Evolutionary conservation across 2,329 filamentous ascomycete species (phyloP).

Genomic region (Neocatenulostroma microsporum): DNA sequence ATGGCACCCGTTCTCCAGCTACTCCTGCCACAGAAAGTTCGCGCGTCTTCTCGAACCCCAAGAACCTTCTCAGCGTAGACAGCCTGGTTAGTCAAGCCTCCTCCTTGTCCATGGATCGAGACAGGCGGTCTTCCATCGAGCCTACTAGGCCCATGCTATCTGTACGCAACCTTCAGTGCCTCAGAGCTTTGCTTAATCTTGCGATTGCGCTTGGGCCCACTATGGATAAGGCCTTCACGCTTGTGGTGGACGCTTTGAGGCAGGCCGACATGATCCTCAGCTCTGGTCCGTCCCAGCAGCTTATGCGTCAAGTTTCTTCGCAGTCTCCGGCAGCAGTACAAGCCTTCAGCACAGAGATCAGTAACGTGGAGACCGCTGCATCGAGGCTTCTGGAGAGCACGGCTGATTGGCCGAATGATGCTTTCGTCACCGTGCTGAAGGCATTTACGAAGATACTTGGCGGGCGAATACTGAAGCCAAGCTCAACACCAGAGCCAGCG

Average conservation of each 20-base stretch:
- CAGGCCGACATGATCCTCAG: constrained; percentile 82
- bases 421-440: constrained; percentile 69
- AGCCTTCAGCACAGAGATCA: constrained; percentile 63
- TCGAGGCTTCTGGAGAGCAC: constrained; percentile 86
- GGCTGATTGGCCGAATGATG: constrained; percentile 73
- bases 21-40: constrained; percentile 42
- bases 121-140: constrained; percentile 52
- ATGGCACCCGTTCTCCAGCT: constrained; percentile 24
- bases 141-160: constrained; percentile 54
- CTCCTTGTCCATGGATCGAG: constrained; percentile 46
- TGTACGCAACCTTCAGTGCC: constrained; percentile 80
- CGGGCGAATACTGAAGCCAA: constrained; percentile 11
- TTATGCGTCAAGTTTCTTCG: constrained; percentile 17
- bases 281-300: constrained; percentile 27
- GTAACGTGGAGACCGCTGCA: constrained; percentile 81
- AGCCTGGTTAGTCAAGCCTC: constrained; percentile 55
- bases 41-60: constrained; percentile 60
- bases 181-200: constrained; percentile 85
- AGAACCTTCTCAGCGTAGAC: constrained; percentile 66
- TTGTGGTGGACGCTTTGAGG: constrained; percentile 83
- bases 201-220: constrained; percentile 91
- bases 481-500: constrained; percentile 5
- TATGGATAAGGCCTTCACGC: constrained; percentile 75
- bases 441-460: constrained; percentile 66
- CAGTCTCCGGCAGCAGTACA: constrained; percentile 21